Evolutionary conservation across 2,329 filamentous ascomycete genomes (phyloP).

Genomic region (Ophiostoma quercus): DNA sequence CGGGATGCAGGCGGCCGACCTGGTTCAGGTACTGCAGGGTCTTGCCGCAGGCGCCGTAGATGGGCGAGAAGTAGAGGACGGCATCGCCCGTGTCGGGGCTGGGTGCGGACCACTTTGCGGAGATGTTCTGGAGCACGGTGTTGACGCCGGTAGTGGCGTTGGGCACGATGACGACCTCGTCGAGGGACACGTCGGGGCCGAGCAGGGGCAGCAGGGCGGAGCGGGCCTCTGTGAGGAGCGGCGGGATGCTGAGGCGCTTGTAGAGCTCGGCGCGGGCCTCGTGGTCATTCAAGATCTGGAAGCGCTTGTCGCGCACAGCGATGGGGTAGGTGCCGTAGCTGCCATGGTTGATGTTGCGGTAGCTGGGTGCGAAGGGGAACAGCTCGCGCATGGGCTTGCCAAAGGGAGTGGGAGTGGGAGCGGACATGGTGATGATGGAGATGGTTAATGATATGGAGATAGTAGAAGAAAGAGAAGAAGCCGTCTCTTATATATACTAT

Average conservation of each 20-base stretch:
- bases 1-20: constrained; percentile 36
- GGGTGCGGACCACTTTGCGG: constrained; percentile 23
- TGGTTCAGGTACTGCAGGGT: constrained; percentile 57
- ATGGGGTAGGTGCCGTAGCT: constrained; percentile 64
- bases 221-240: constrained; percentile 53
- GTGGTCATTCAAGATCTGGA: constrained; percentile 48
- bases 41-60: constrained; percentile 64
- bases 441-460: background rate
- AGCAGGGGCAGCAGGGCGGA: constrained; percentile 54
- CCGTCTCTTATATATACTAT: background rate
- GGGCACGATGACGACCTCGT: constrained; percentile 61
- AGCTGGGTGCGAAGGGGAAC: constrained; percentile 34
- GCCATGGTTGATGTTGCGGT: constrained; percentile 41
- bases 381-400: constrained; percentile 32
- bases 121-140: constrained; percentile 61
- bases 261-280: constrained; percentile 62
- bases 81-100: constrained; percentile 47
- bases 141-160: constrained; percentile 68
- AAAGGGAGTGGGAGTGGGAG: constrained; percentile 21
- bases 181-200: constrained; percentile 38
- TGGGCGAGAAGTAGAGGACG: constrained; percentile 61
- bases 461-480: background rate
- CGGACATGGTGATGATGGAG: background rate
- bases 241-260: constrained; percentile 55
- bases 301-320: constrained; percentile 49